These are phyloP conservation scores for Torulaspora gathmanii DNA, from an alignment of 805 yeast species.

Conservation along the genomic window DNA sequence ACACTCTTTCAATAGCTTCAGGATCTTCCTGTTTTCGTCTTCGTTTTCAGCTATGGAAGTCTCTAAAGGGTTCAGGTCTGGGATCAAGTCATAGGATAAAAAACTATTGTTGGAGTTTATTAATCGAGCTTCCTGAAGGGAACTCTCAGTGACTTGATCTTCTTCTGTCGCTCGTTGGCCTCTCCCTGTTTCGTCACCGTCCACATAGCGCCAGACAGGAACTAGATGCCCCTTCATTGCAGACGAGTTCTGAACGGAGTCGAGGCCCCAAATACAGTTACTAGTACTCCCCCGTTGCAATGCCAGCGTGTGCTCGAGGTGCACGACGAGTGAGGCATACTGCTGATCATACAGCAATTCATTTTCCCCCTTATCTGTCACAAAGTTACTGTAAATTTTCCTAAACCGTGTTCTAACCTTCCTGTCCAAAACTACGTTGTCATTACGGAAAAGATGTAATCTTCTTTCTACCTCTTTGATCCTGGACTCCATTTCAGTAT, in stretches of 20 bases:
- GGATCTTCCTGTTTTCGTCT: constrained; percentile 70
- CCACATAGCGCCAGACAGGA: constrained; percentile 44
- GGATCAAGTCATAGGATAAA: constrained; percentile 43
- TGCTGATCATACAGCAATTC: constrained; percentile 38
- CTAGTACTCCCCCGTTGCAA: constrained; percentile 35
- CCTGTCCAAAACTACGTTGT: constrained; percentile 36
- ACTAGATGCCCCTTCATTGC: constrained; percentile 61
- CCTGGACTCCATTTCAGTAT: constrained; percentile 19
- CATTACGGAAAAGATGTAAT: constrained; percentile 29
- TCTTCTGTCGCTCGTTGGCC: not conserved
- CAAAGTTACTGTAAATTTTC: constrained; percentile 46
- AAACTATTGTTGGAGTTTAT: constrained; percentile 20
- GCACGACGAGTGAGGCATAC: constrained; percentile 44
- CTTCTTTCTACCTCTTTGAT: constrained; percentile 12
- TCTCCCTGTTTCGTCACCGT: not conserved
- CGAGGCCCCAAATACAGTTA: constrained; percentile 45
- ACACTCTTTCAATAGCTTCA: constrained; percentile 61
- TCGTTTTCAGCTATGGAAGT: constrained; percentile 37
- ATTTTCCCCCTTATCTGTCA: constrained; percentile 57
- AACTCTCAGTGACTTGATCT: constrained; percentile 3
- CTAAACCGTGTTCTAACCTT: constrained; percentile 44
- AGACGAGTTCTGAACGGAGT: constrained; percentile 64
- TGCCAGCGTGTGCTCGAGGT: constrained; percentile 45
- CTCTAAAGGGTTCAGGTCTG: constrained; percentile 38
- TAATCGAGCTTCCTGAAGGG: constrained; percentile 8